Conservation (phyloP, 192 early-diverging fungal species). For the Gryganskiella cystojenkinii region DNA sequence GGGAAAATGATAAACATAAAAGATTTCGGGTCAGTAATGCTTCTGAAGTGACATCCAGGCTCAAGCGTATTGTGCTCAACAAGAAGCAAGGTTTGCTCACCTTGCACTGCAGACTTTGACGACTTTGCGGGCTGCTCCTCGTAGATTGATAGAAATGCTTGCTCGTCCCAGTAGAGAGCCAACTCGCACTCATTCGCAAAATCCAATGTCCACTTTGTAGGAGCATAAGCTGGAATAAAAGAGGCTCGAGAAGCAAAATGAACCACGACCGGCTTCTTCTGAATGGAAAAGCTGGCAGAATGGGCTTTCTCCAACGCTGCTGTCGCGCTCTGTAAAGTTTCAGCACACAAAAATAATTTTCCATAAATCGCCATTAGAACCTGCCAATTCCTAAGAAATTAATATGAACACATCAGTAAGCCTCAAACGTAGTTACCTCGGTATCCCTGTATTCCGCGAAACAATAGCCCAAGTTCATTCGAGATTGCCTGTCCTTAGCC, state of each 20-base stretch:
- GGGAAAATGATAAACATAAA: no score
- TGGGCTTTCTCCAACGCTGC: slow-evolving; percentile 35
- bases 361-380: background rate
- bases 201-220: slow-evolving; percentile 66
- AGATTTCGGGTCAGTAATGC: no score
- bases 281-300: slow-evolving; percentile 50
- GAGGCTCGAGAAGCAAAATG: slow-evolving; percentile 66
- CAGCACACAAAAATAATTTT: background rate
- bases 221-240: slow-evolving; percentile 71
- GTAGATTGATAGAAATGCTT: slow-evolving; percentile 65
- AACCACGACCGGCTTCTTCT: slow-evolving; percentile 53
- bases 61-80: no score
- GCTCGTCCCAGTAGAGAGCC: slow-evolving; percentile 72
- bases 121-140: slow-evolving; percentile 25
- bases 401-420: no score
- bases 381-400: background rate
- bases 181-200: slow-evolving; percentile 50
- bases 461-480: slow-evolving; percentile 71
- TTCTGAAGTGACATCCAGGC: no score
- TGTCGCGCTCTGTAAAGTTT: slow-evolving; percentile 54
- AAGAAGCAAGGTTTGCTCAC: no score
- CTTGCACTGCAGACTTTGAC: background rate
- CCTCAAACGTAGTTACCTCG: no score
- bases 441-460: slow-evolving; percentile 67
- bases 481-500: slow-evolving; percentile 65